A percentile compares a stretch with the other conserved stretches of the same genome.
Conservation (phyloP, 257 asterid genomes). For the Orobanche coerulescens region DNA sequence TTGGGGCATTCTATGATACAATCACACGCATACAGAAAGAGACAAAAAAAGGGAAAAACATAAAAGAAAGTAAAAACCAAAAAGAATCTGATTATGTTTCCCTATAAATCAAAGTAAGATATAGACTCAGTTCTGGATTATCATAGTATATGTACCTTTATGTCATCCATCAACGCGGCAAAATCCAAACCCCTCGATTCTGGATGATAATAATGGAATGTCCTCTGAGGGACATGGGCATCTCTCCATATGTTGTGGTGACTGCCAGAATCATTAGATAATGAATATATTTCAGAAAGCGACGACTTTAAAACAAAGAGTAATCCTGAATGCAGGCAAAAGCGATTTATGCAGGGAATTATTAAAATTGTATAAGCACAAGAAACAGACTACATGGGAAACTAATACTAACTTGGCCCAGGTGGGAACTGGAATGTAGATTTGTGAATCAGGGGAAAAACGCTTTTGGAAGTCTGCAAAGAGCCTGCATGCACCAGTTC, state of each 20-base stretch:
- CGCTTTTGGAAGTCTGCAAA: slow-evolving; percentile 96
- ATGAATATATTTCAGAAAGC: slow-evolving; percentile 1
- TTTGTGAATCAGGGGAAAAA: slow-evolving; percentile 75
- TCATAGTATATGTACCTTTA: slow-evolving; percentile 43
- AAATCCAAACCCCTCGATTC: slow-evolving; percentile 86
- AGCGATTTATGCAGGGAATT: neutral
- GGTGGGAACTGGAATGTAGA: slow-evolving; percentile 89
- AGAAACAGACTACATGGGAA: neutral
- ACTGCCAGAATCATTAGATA: slow-evolving; percentile 39
- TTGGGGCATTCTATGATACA: slow-evolving; percentile 73
- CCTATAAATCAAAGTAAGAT: neutral
- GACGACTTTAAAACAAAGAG: slow-evolving; percentile 7
- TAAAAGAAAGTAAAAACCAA: neutral
- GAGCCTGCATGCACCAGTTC: slow-evolving; percentile 96
- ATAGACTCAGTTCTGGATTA: neutral
- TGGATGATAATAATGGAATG: slow-evolving; percentile 88
- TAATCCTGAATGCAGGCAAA: neutral
- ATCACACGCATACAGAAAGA: neutral
- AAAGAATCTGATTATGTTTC: neutral
- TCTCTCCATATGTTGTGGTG: slow-evolving; percentile 99
- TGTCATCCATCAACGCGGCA: slow-evolving; percentile 68
- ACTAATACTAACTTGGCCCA: slow-evolving; percentile 79
- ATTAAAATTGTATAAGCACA: neutral
- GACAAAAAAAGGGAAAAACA: neutral
- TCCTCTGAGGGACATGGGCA: slow-evolving; percentile 81